Evolutionary conservation across 2,329 filamentous ascomycete species (phyloP), one percentile per base, ranked within the genome.

Genomic region (Aspergillus candidus): DNA sequence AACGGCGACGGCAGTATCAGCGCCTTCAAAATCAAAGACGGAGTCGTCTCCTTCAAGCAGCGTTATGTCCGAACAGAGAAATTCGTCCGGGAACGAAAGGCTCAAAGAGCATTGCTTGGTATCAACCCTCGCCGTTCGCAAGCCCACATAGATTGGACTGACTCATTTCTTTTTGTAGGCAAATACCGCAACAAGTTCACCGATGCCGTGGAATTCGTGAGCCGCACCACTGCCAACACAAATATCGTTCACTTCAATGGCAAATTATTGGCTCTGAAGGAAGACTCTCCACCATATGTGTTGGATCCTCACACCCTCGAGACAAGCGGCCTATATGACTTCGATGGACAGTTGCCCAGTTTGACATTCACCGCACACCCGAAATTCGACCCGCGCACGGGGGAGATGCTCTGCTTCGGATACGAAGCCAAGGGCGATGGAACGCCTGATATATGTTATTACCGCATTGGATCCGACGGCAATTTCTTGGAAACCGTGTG

Each of bases 201-300:
- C 4, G 65, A 70, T 49, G 61, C 60, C 1, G 61, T 68, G 11
- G 53, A 62, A 38, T 58, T 62, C 37, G 56, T 58, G 17, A 44
- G 65, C 10, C 55, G 59, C 32, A 63, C 51, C 12, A 70, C 68
- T 0, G 67, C 73, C 3, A 82, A 82, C 50, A 82, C 78, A 1
- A 82, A 82, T 44, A 64, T 82, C n/a, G 65, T 76, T 1, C 78
- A 75, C 53, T 82, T 76, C 72, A 65, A 75, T 6, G 77, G 77
- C 0, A 69, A 75, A 4, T 30, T 59, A 1, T 39, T 59, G 0
- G 56, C 56, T 37, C 53, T 81, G 40, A 82, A 81, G 52, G 72
- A 77, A 2, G 70, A 72, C 18, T 69, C 74, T 3, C 77, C 75
- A 2, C 76, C 76, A 1, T 77, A 68, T 48, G 72, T 73, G 0